Evolutionary conservation across 2,329 filamentous ascomycete genomes (phyloP).

Genomic region (Colletotrichum agaves): DNA sequence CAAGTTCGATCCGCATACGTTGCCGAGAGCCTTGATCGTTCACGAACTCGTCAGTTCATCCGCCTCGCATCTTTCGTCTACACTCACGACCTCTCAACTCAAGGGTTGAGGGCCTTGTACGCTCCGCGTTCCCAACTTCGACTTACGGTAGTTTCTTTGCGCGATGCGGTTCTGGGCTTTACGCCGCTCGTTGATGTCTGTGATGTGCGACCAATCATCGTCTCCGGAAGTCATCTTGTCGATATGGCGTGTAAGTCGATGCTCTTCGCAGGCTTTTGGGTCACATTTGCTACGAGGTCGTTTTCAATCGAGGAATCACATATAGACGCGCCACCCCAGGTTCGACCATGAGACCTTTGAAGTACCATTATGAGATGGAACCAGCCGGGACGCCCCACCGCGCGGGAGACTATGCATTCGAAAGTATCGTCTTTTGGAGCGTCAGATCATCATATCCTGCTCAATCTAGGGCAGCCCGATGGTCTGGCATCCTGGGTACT

Average conservation of each 20-base stretch:
- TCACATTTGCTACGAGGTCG: neutral
- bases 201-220: constrained; percentile 49
- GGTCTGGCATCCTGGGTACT: neutral
- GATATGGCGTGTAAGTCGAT: neutral
- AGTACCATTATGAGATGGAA: neutral
- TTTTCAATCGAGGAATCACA: neutral
- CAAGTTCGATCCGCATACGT: constrained; percentile 17
- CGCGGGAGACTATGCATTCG: neutral
- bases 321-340: neutral
- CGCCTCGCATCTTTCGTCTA: neutral
- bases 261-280: neutral
- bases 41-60: neutral
- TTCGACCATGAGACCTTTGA: neutral
- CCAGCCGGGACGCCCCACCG: neutral
- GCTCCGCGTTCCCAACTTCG: fast-evolving
- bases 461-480: neutral
- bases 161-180: constrained; percentile 24
- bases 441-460: constrained; percentile 17
- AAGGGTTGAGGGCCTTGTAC: neutral
- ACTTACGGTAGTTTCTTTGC: constrained; percentile 28
- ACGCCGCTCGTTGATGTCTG: constrained; percentile 39
- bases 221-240: constrained; percentile 6
- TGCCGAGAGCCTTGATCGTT: neutral
- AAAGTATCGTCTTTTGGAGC: constrained; percentile 16
- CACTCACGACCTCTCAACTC: neutral